Base-by-base conservation (phyloP, 371 early-diverging fungal species). In the Parasitella parasitica region DNA sequence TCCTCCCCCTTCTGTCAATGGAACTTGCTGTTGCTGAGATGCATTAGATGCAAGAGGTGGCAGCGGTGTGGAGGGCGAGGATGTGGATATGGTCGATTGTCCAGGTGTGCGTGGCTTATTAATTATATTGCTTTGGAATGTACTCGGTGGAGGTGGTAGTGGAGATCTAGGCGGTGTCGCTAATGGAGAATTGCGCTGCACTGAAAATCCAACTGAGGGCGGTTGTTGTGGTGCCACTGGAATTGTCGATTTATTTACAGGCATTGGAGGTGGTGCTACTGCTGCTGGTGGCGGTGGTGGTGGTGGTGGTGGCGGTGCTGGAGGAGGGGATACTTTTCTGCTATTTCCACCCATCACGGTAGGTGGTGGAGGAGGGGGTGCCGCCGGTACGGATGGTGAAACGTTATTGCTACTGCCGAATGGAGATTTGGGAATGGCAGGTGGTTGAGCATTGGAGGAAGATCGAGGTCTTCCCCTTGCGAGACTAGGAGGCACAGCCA, bases 401-500 rank as follows among this genome's bases (percentile, higher is more conserved):
- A 54, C 26, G 18, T 55, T 18, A 30, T 68, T 54, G 13, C 54
- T 57, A 12, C 59, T 54, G 18, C 41, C 41, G 20, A n/a, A 41
- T 41, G 41, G 11, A 2, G 32, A 8, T 18, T 41, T 41, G 32
- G 72, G 68, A 37, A 62, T 66, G 12, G 63, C 51, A 9, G 71
- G 61, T 15, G 70, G 41, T 48, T 66, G 30, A 38, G 57, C 55
- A 22, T 68, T 59, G 2, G 76, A 74, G 0, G 76, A 49, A 27
- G 79, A 72, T 5, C 75, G 62, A 16, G 69, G 61, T 66, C 76
- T 61, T 22, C 76, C 76, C 27, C 76, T 73, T 36, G 72, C 76
- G 28, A 75, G 61, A 30, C 71, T 70, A 15, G 80, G 76, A 24
- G 76, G 80, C 5, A 76, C 66, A 3, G 72, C 70, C 24, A 75